Evolutionary conservation across 2,329 filamentous ascomycete species (phyloP).

Genomic region (Neofusicoccum cordaticola): DNA sequence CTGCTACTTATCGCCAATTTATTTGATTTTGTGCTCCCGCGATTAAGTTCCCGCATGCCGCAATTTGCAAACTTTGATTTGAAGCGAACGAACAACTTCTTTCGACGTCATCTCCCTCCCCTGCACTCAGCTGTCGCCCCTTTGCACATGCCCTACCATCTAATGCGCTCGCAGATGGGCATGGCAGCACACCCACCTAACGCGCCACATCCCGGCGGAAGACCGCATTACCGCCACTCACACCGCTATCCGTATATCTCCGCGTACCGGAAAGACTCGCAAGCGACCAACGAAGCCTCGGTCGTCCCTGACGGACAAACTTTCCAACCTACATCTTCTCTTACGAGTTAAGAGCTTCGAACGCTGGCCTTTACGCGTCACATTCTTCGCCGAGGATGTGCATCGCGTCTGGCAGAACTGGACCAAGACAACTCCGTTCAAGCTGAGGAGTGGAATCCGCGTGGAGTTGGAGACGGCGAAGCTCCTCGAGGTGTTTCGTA

Average conservation of each 20-base stretch:
- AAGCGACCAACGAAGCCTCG: constrained; percentile 44
- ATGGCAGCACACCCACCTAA: constrained; percentile 79
- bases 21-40: not conserved
- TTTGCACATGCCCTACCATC: not conserved
- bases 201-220: constrained; percentile 64
- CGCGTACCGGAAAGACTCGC: constrained; percentile 39
- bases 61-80: not conserved
- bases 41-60: not conserved
- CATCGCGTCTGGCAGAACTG: constrained; percentile 64
- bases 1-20: not conserved
- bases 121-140: too few relatives aligned
- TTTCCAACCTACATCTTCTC: constrained; percentile 79
- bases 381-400: constrained; percentile 73
- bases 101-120: not conserved
- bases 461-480: constrained; percentile 51
- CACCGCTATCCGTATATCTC: constrained; percentile 31
- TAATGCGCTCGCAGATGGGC: constrained; percentile 67
- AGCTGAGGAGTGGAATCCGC: constrained; percentile 48
- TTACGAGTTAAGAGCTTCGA: constrained; percentile 75
- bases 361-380: constrained; percentile 76
- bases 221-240: constrained; percentile 20
- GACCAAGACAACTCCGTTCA: not conserved
- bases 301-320: constrained; percentile 60
- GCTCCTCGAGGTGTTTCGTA: not conserved
- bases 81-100: not conserved